These are phyloP conservation scores for Cystobasidium pallidum DNA, from an alignment of 1,284 basidiomycete genomes.

Conservation along the genomic window DNA sequence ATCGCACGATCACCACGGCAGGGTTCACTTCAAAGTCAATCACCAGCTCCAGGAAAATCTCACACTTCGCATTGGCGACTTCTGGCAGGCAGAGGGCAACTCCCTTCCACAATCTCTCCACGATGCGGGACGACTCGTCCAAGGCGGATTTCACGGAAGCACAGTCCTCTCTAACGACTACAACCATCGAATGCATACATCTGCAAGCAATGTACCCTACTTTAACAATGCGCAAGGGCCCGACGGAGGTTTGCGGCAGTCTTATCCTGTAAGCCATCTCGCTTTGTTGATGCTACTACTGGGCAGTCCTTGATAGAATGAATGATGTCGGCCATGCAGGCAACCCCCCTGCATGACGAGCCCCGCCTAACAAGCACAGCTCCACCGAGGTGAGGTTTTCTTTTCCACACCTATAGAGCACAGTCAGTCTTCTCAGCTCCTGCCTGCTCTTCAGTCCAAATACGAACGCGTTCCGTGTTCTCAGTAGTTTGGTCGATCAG, in stretches of 20 bases:
- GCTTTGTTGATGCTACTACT: too few species aligned
- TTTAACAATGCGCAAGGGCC: neutral
- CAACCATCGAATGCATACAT: neutral
- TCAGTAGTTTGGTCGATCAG: constrained; percentile 17
- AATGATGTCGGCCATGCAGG: neutral
- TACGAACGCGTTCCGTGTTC: neutral
- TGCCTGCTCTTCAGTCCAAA: neutral
- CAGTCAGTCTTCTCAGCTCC: neutral
- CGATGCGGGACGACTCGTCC: constrained; percentile 3
- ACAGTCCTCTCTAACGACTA: neutral
- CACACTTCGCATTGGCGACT: neutral
- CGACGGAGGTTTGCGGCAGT: neutral
- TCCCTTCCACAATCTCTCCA: neutral
- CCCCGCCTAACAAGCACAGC: constrained; percentile 11
- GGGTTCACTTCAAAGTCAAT: neutral
- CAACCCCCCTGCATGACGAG: neutral
- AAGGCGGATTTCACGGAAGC: neutral
- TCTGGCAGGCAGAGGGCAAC: neutral
- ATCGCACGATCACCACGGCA: neutral
- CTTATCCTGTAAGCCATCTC: constrained; percentile 4
- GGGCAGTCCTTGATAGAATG: too few species aligned
- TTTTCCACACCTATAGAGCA: neutral
- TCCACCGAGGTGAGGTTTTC: neutral
- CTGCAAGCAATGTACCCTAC: neutral
- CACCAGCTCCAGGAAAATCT: neutral